Conservation (phyloP, 257 asterid genomes). For the Linaria vulgaris region DNA sequence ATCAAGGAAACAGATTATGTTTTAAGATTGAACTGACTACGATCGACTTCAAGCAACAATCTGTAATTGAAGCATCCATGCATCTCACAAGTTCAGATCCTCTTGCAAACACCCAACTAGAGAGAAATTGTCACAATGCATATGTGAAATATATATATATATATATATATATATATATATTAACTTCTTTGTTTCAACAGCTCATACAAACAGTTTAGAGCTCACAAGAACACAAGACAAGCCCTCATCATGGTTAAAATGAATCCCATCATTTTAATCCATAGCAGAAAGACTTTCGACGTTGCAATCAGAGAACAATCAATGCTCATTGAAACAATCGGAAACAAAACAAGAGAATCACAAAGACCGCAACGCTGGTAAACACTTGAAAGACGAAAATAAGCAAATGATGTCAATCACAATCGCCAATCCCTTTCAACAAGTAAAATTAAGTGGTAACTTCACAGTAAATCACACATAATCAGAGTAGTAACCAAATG, state of each 20-base stretch:
- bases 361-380: too few relatives aligned
- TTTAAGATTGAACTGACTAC: too few relatives aligned
- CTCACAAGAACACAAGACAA: slow-evolving; percentile 1
- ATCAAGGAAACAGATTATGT: too few relatives aligned
- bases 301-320: not conserved
- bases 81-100: not conserved
- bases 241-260: not conserved
- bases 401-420: too few relatives aligned
- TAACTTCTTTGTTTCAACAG: slow-evolving; percentile 14
- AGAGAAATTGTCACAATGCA: not conserved
- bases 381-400: too few relatives aligned
- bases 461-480: too few relatives aligned
- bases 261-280: slow-evolving; percentile 1
- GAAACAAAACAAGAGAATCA: too few relatives aligned
- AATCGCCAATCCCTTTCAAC: too few relatives aligned
- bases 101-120: not conserved
- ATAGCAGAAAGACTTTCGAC: not conserved
- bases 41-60: not conserved
- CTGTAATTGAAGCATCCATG: not conserved
- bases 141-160: too few relatives aligned
- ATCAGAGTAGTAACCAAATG: too few relatives aligned
- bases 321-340: slow-evolving; percentile 13
- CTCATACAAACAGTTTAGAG: not conserved
- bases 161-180: not conserved
- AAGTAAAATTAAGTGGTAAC: too few relatives aligned